A percentile compares a stretch with the other conserved stretches of the same genome.
Conservation (phyloP, 192 early-diverging fungal species). For the Gryganskiella cystojenkinii region DNA sequence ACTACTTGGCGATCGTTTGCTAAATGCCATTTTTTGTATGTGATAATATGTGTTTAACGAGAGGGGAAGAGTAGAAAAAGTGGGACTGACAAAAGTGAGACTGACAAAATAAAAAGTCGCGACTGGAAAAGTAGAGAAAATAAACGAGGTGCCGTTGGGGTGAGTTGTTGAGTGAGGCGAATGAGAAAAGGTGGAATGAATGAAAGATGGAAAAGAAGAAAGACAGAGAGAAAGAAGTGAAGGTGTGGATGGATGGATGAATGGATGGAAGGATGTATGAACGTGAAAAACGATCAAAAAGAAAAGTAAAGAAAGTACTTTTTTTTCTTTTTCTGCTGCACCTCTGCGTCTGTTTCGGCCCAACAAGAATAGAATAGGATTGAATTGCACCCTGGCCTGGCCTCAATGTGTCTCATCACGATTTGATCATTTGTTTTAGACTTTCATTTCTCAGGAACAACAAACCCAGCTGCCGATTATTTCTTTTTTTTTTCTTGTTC, state of each 20-base stretch:
- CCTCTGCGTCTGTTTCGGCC: too few relatives aligned
- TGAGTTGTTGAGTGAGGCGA: neutral
- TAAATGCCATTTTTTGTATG: too few relatives aligned
- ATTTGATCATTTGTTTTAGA: too few relatives aligned
- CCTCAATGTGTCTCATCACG: too few relatives aligned
- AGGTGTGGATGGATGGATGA: neutral
- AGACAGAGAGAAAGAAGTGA: neutral
- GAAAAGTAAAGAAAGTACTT: neutral
- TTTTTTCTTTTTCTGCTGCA: neutral
- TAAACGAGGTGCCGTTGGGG: neutral
- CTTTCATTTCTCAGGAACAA: too few relatives aligned
- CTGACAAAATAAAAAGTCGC: neutral
- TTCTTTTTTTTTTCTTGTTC: too few relatives aligned
- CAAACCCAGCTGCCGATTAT: too few relatives aligned
- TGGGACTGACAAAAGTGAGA: neutral
- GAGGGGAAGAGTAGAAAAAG: neutral
- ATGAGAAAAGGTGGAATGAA: neutral
- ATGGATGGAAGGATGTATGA: neutral
- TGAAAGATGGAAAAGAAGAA: neutral
- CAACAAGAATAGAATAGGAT: too few relatives aligned
- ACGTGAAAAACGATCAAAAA: neutral
- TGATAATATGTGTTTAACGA: constrained; percentile 2
- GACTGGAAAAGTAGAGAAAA: too few relatives aligned
- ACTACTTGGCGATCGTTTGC: too few relatives aligned
- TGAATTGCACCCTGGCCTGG: too few relatives aligned